Evolutionary conservation across 441 rosid species (phyloP), one percentile per base, ranked within the genome.

Genomic region (Codiaeum variegatum): DNA sequence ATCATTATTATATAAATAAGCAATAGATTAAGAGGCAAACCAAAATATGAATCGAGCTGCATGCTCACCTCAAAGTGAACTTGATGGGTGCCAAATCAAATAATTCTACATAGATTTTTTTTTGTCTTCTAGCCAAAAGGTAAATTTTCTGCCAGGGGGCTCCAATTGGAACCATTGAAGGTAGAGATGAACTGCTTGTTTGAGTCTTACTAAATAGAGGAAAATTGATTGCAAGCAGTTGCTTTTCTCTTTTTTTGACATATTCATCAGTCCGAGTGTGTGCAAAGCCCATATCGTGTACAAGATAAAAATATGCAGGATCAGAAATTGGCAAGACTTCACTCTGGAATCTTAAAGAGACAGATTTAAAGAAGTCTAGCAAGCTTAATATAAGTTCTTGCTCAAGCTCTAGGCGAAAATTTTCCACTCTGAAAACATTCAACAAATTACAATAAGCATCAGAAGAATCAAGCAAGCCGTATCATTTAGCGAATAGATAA

Each of bases 141-240:
- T 87, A 83, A 81, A 95, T 90, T 75, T 84, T 81, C 81, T 95
- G 98, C 99, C 97, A 90, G 75, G 99, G 99, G 76, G 97, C 99
- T 74, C 99, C 99, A 71, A 95, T 86, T 49, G 99, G 99, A 85
- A 89, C 85, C 72, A 88, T 80, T 68, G 82, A 83, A 75, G 98
- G 96, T 64, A 89, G 82, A 66, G 82, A 78, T 38, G 80, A 77
- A 75, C 72, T 74, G 74, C 80, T 75, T 69, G 76, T 77, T 47
- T 79, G 83, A 74, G 76, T 86, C 85, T 76, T 82, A 74, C 62
- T 75, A 70, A 78, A 77, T 42, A 75, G 72, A 76, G 76, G 72
- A 80, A 78, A 44, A 79, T 79, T 75, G 71, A 72, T 77, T 74
- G 79, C 85, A 73, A 76, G 77, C 68, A 61, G 77, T 19, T 78